These are phyloP conservation scores for Adansonia grandidieri DNA, from an alignment of 441 rosid species.

Conservation along the genomic window DNA sequence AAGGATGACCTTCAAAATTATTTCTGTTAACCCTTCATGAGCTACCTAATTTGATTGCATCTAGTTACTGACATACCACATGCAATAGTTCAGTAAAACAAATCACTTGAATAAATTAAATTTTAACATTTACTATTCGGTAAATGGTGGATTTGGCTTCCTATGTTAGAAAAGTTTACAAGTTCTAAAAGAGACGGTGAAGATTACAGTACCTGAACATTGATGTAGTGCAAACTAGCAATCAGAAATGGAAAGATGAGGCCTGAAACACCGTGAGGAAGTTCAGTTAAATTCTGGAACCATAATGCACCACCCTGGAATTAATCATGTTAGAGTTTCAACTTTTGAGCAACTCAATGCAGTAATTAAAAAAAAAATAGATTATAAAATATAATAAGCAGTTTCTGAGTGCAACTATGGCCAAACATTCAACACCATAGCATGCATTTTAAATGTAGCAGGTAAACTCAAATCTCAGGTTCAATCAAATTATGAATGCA, in stretches of 20 bases:
- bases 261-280: constrained; percentile 63
- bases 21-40: not conserved
- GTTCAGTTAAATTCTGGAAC: constrained; percentile 85
- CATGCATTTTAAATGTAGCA: not conserved
- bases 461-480: not conserved
- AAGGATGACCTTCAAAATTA: not conserved
- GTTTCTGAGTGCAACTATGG: not conserved
- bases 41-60: not conserved
- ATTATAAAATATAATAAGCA: not conserved
- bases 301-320: constrained; percentile 93
- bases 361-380: not conserved
- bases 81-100: not conserved
- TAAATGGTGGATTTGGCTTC: not conserved
- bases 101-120: not conserved
- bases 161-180: not conserved
- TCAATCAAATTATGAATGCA: not conserved
- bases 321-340: constrained; percentile 29
- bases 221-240: constrained; percentile 73
- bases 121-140: not conserved
- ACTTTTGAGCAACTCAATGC: constrained; percentile 16
- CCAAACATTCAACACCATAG: not conserved
- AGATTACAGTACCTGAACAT: constrained; percentile 64
- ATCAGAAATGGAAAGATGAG: constrained; percentile 73
- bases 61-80: not conserved
- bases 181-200: not conserved